Base-by-base conservation (phyloP, 139 green algal species). In the Gonium pectorale region DNA sequence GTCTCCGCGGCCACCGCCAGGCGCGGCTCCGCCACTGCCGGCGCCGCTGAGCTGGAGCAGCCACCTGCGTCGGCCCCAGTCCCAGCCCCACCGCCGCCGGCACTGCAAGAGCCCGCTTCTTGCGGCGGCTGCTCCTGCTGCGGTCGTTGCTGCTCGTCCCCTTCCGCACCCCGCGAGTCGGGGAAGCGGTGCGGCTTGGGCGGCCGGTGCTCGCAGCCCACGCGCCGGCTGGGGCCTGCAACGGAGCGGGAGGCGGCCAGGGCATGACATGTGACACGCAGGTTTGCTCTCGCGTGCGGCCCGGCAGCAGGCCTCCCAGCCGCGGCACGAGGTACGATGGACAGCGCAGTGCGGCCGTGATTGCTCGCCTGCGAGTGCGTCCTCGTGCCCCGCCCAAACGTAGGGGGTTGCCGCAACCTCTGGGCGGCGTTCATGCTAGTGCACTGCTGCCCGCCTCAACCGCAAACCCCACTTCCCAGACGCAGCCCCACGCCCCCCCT, bases 61-160 rank as follows among this genome's bases (percentile, higher is more conserved):
- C 46, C 46, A 54, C 46, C 46, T 54, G 46, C 46, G 46, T 15
- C 46, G 13, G 46, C 46, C 15, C 13, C 56, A 26, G 56, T 33
- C 21, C 5, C 21, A n/a, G 56, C 56, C 8, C 15, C 56, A 64
- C 56, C 56, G 56, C 21, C 21, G 24, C 19, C 56, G 21, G 15
- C 21, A 64, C 56, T 21, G 24, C 56, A 64, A n/a, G n/a, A n/a
- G 56, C 21, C 21, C 17, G 56, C 56, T n/a, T 5, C 56, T 21
- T 64, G 56, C 56, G 8, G 17, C 19, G 24, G 17, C 8, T 13
- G 56, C 56, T 64, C 17, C 21, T 9, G 11, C 72, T 49, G 51
- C 72, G 43, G 49, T 51, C 67, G 72, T 31, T 68, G 72, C 49
- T 80, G n/a, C 51, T 80, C 33, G 21, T 63, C 13, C 49, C 52